Percentiles rank a stretch among this genome's conserved stretches.
phyloP scores from a whole-genome alignment of 192 early-diverging fungal species.

The Podila epicladia region DNA sequence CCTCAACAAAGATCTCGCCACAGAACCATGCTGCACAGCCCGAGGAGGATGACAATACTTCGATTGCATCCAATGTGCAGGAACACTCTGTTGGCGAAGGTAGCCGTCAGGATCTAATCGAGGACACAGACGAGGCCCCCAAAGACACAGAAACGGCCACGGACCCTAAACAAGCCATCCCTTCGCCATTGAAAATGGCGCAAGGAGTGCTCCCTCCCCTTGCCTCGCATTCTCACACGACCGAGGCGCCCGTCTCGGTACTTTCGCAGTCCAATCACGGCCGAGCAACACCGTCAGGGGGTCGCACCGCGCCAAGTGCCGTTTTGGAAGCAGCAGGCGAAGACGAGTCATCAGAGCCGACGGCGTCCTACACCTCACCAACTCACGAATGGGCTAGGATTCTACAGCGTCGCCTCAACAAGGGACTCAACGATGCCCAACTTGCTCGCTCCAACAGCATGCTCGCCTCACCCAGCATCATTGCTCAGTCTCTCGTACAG shows the following conservation, averaged over 20 bases:
- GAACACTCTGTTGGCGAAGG: neutral
- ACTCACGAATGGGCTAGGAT: slow-evolving; percentile 46
- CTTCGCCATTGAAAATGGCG: neutral
- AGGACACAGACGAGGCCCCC: neutral
- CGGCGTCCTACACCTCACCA: slow-evolving; percentile 40
- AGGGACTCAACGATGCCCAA: slow-evolving; percentile 41
- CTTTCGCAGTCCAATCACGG: neutral
- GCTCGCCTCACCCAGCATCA: slow-evolving; percentile 46
- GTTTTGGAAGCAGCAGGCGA: neutral
- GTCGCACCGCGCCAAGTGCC: neutral
- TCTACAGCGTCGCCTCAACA: slow-evolving; percentile 32
- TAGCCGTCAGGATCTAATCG: neutral
- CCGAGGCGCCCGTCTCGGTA: neutral
- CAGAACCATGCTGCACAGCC: neutral
- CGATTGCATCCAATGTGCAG: neutral
- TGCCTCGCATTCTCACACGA: neutral
- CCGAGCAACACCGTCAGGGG: neutral
- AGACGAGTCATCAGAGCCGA: slow-evolving; percentile 7
- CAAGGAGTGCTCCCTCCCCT: neutral
- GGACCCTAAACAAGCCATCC: too few species aligned
- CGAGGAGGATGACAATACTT: slow-evolving; percentile 2
- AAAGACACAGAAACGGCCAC: too few species aligned
- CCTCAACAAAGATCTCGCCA: too few species aligned
- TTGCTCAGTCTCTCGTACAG: slow-evolving; percentile 42
- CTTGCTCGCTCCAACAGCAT: slow-evolving; percentile 46